Evolutionary conservation across 139 green algal species (phyloP), one percentile per base, ranked within the genome.

Genomic region (Monoraphidium neglectum): DNA sequence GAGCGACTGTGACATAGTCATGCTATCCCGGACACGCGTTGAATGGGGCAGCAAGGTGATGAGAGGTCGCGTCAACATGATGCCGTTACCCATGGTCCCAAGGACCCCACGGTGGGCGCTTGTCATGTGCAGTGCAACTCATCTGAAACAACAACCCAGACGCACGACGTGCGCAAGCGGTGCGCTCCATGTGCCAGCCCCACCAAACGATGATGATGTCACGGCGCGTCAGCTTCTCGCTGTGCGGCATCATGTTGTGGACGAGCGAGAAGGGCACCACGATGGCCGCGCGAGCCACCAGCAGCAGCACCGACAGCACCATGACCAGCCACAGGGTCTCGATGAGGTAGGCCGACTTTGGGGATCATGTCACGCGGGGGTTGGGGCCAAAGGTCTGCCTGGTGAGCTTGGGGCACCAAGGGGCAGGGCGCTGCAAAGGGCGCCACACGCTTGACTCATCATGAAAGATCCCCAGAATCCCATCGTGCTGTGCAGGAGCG

Each of bases 301-400:
- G 64, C 54, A 94, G 74, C 43, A 93, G 72, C 28, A 91, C 38
- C 36, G 92, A 65, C 67, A 94, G 68, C 46, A 93, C 85, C 68
- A 92, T 74, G 54, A 92, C 89, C 54, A 94, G 85, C 82, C 84
- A 88, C 28, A 88, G 33, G 30, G 83, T 65, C 74, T 94, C 82
- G 0, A 63, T 57, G 21, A 79, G 30, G 68, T 83, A 78, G 13
- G 86, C 88, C 59, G 80, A 82, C 85, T 89, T 79, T 72, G 71
- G 23, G n/a, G n/a, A n/a, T n/a, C n/a, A n/a, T n/a, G n/a, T n/a
- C n/a, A n/a, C n/a, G n/a, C n/a, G n/a, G n/a, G n/a, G n/a, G n/a
- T n/a, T n/a, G n/a, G n/a, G n/a, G n/a, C n/a, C n/a, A n/a, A n/a
- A n/a, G n/a, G n/a, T 63, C 8, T 63, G 26, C 54, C 24, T 35